Evolutionary conservation across 768 basidiomycete genomes (phyloP).

Genomic region (Pleurotus eryngii): DNA sequence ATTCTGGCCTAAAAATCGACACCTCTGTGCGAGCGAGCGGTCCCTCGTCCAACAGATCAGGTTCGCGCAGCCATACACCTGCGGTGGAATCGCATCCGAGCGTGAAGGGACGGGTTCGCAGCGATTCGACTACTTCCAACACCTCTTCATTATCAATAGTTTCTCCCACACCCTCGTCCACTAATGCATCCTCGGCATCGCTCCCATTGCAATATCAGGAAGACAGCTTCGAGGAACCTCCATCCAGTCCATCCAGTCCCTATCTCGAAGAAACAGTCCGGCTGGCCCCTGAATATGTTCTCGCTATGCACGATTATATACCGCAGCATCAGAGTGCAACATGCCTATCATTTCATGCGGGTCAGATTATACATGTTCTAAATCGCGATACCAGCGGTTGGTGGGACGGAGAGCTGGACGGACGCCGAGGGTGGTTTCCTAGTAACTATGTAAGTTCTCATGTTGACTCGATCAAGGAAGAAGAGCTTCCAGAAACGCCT

Average conservation of each 20-base stretch:
- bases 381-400: conserved; percentile 88
- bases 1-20: conserved; percentile 47
- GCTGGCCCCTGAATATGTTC: conserved; percentile 64
- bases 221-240: conserved; percentile 10
- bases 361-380: conserved; percentile 88
- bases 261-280: conserved; percentile 48
- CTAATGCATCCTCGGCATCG: conserved; percentile 52
- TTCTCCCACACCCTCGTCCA: conserved; percentile 52
- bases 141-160: conserved; percentile 54
- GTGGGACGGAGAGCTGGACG: conserved; percentile 98
- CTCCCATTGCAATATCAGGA: conserved; percentile 35
- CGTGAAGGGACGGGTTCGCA: conserved; percentile 35
- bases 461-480: conserved; percentile 51
- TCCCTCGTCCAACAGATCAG: conserved; percentile 25
- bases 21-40: conserved; percentile 35
- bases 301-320: conserved; percentile 89
- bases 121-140: conserved; percentile 53
- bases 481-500: conserved; percentile 45
- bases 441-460: conserved; percentile 89
- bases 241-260: conserved; percentile 38
- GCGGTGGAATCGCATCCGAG: not conserved
- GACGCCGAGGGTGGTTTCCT: conserved; percentile 94
- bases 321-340: conserved; percentile 70
- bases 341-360: conserved; percentile 85
- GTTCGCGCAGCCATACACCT: conserved; percentile 23